Conservation (phyloP, 345 rosid genomes). For the Salix viminalis region DNA sequence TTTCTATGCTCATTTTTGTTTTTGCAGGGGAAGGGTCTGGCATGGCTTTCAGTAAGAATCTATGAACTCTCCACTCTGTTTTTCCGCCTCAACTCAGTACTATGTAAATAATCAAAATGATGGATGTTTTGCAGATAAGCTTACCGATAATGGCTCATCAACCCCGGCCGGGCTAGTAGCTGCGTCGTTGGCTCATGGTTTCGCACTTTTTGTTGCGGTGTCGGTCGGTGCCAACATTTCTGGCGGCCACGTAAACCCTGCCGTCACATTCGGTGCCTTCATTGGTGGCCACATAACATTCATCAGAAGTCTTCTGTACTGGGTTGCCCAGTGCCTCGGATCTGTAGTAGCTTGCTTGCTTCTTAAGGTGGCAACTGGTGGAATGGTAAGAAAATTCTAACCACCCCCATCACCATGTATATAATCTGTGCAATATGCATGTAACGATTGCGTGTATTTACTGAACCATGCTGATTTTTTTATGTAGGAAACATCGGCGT, state of each 20-base stretch:
- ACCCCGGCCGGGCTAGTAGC: constrained; percentile 29
- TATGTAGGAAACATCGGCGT: constrained; percentile 23
- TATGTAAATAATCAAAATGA: background rate
- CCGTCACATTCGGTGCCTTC: constrained; percentile 30
- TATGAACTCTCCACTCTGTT: background rate
- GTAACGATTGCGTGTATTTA: background rate
- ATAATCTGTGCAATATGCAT: background rate
- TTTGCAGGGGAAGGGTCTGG: constrained; percentile 35
- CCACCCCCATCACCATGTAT: background rate
- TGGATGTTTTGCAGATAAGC: constrained; percentile 22
- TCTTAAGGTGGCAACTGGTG: constrained; percentile 29
- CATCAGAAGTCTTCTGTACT: constrained; percentile 17
- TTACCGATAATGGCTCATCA: constrained; percentile 12
- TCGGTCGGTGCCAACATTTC: constrained; percentile 29
- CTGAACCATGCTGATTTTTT: background rate
- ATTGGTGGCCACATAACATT: constrained; percentile 30
- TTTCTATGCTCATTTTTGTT: constrained; percentile 24
- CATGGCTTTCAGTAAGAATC: constrained; percentile 30
- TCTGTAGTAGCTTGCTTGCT: constrained; percentile 31
- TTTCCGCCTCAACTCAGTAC: background rate
- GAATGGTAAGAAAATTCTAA: constrained; percentile 14
- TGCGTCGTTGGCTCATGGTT: constrained; percentile 26
- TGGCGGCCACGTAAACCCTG: constrained; percentile 31
- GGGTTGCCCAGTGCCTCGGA: constrained; percentile 28
- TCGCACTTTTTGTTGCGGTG: constrained; percentile 28